These are phyloP conservation scores for Lomentospora prolificans DNA, from an alignment of 2,329 filamentous ascomycete species.

Conservation along the genomic window DNA sequence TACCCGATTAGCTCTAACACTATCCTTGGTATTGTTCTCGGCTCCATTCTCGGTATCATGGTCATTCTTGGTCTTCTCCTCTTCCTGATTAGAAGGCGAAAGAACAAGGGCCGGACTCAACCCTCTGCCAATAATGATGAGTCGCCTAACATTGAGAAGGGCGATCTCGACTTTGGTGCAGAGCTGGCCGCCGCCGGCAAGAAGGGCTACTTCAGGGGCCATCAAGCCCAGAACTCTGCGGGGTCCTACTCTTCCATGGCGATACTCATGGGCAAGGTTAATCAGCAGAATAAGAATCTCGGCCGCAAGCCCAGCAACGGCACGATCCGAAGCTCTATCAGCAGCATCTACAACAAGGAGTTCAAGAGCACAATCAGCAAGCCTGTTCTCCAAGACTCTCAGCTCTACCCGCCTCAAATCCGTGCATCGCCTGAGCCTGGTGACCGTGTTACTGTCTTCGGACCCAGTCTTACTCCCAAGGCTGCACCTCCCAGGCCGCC, in stretches of 20 bases:
- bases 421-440: not conserved
- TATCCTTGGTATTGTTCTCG: constrained; percentile 73
- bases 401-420: not conserved
- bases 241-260: constrained; percentile 54
- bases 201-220: constrained; percentile 33
- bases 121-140: not conserved
- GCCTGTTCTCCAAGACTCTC: constrained; percentile 38
- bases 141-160: constrained; percentile 41
- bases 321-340: constrained; percentile 35
- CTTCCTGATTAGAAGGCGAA: constrained; percentile 52
- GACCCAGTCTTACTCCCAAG: constrained; percentile 3
- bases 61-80: constrained; percentile 63
- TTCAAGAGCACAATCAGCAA: constrained; percentile 54
- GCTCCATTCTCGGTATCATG: constrained; percentile 67
- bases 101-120: constrained; percentile 29
- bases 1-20: constrained; percentile 29
- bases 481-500: constrained; percentile 5
- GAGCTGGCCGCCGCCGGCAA: constrained; percentile 19
- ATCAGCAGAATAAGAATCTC: constrained; percentile 19
- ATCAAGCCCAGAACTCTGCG: constrained; percentile 41
- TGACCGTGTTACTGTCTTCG: constrained; percentile 7
- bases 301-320: constrained; percentile 48
- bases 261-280: constrained; percentile 48
- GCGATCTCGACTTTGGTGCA: constrained; percentile 33
- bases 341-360: constrained; percentile 51